A percentile compares a stretch with the other conserved stretches of the same genome.
phyloP scores from a whole-genome alignment of 768 basidiomycete genomes.

The Russula foetens region DNA sequence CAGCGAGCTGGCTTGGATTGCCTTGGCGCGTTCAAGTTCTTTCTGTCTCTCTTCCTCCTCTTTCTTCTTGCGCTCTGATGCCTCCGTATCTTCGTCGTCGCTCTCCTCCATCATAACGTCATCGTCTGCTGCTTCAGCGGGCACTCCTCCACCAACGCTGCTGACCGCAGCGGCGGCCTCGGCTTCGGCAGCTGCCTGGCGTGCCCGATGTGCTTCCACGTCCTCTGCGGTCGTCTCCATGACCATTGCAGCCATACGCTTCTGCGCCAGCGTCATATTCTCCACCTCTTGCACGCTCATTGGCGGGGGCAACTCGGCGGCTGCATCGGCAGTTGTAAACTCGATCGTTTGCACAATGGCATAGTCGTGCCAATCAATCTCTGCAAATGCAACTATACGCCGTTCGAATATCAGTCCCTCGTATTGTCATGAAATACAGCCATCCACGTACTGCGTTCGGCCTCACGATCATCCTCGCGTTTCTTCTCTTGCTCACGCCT shows the following conservation, averaged over 20 bases:
- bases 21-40: constrained; percentile 70
- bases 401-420: constrained; percentile 13
- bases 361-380: constrained; percentile 99
- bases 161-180: constrained; percentile 78
- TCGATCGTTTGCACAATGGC: constrained; percentile 97
- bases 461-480: constrained; percentile 85
- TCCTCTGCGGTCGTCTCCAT: constrained; percentile 92
- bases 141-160: constrained; percentile 39
- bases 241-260: constrained; percentile 96
- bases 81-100: constrained; percentile 67
- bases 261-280: constrained; percentile 94
- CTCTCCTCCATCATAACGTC: constrained; percentile 77
- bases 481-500: constrained; percentile 81
- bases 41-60: constrained; percentile 65
- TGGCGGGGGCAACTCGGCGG: constrained; percentile 89
- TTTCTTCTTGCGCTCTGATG: constrained; percentile 48
- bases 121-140: constrained; percentile 41
- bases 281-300: constrained; percentile 94
- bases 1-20: constrained; percentile 68
- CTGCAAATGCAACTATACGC: constrained; percentile 74
- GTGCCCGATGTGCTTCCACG: constrained; percentile 71
- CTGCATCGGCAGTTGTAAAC: constrained; percentile 88
- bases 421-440: background rate
- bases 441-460: constrained; percentile 66
- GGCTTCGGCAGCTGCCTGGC: constrained; percentile 79